Base-by-base conservation (phyloP, 768 basidiomycete species). In the Kwoniella dejecticola region DNA sequence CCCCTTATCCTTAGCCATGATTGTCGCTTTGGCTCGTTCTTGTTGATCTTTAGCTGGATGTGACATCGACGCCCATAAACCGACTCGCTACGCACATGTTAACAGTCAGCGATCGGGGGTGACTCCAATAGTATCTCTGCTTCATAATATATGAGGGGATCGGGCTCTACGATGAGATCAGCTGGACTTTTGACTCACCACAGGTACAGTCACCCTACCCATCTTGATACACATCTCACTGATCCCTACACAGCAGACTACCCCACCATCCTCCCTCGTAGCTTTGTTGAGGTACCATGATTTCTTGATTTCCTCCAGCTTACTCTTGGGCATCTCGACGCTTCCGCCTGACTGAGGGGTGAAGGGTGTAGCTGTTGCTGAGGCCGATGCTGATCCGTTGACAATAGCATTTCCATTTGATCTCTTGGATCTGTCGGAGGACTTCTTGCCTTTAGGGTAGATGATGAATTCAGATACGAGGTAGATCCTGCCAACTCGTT, bases 401-500 rank as follows among this genome's bases (percentile, higher is more conserved):
- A 8, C 17, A 38, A 38, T 8, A 8, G 36, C 36, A 38, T 42
- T 5, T 6, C 11, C 19, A 42, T 12, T 12, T 7, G 10, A 12
- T 11, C 11, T 13, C 36, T 52, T 60, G 27, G 38, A 21, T 30
- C 58, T 61, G 10, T 41, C 46, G 11, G 30, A 26, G 48, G 10
- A 17, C 10, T 71, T 68, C 48, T 70, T 74, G 38, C 12, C 11
- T n/a, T 42, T 42, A 11, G 78, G 78, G 58, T 77, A 76, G 38
- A 77, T 76, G 54, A 79, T 69, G 64, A 74, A 79, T 40, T 77
- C 75, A 7, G 68, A 70, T 27, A 77, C 69, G 49, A 76, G 26
- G 64, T 77, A 79, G 19, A 77, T 46, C 78, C 77, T 70, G 30
- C 15, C n/a, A n/a, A n/a, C n/a, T n/a, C n/a, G n/a, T n/a, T n/a